Base-by-base conservation (phyloP, 2,329 filamentous ascomycete species). In the Hymenoscyphus infarciens region DNA sequence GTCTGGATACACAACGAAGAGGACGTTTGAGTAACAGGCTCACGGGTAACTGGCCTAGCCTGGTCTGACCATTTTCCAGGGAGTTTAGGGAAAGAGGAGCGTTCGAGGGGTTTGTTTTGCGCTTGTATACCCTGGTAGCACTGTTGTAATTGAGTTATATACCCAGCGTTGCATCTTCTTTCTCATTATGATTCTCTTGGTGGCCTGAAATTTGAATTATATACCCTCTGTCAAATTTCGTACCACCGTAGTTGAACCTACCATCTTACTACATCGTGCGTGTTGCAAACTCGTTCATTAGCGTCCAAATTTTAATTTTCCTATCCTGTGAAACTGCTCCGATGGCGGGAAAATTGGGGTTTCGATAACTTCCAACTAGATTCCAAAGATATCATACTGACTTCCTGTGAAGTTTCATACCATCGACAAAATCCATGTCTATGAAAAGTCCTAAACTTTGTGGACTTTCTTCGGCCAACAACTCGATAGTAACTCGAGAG, bases 381-480 rank as follows among this genome's bases (percentile, higher is more conserved):
- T 45, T 13, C 39, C 39, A 19, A 15, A 45, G 16, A 19, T 45
- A 7, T n/a, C 5, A 19, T 45, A 10, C 15, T 15, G 59, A 25
- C 25, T 53, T 38, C 53, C 29, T 16, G 49, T 62, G 8, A 62
- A 74, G 57, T 16, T 61, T 58, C 6, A 39, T 62, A 2, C 74
- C 74, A 11, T 74, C 65, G 7, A 75, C 62, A 60, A 63, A 75
- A 42, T 75, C 72, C 70, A 73, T 73, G 16, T 75, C 71, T 2
- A 74, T 75, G 22, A 73, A 76, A 3, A 74, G 75, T 5, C 72
- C 73, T 3, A 75, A 60, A 22, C 73, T 66, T 5, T 64, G 66
- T n/a, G 71, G 73, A 56, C 74, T 74, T 10, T 75, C 70, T 3
- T 56, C 57, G 22, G 73, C 69, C 0, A 73, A 33, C 16, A 74